These are phyloP conservation scores for Mytilinidion resinicola DNA, from an alignment of 495 filamentous ascomycete genomes.

Conservation along the genomic window DNA sequence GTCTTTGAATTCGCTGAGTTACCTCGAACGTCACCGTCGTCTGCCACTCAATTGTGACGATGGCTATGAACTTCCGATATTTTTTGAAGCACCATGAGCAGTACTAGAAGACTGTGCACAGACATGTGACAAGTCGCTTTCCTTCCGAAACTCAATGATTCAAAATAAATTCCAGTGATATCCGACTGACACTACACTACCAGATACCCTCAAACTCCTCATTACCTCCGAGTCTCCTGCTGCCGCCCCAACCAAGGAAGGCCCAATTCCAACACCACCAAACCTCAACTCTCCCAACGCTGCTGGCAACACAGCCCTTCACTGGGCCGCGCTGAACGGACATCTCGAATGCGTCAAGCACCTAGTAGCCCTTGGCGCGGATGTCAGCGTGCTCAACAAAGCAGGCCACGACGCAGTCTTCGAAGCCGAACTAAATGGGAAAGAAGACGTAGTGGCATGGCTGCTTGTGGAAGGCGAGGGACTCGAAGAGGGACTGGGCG, in stretches of 20 bases:
- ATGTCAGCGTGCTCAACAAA: slow-evolving; percentile 65
- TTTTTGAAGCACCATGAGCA: neutral
- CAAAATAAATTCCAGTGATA: no score
- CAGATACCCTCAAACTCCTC: neutral
- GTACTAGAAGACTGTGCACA: no score
- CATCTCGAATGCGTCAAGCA: slow-evolving; percentile 73
- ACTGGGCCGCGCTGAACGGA: slow-evolving; percentile 88
- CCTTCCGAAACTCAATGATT: no score
- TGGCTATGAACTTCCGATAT: no score
- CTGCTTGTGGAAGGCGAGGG: slow-evolving; percentile 50
- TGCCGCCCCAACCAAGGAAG: slow-evolving; percentile 20
- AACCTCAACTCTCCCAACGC: slow-evolving; percentile 62
- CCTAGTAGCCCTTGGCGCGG: slow-evolving; percentile 66
- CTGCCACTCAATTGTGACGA: no score
- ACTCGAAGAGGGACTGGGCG: slow-evolving; percentile 44
- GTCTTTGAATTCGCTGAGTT: no score
- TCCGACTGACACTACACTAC: neutral
- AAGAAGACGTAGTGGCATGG: slow-evolving; percentile 60
- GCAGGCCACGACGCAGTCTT: slow-evolving; percentile 82
- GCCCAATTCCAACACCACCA: slow-evolving; percentile 29
- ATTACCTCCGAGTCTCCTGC: slow-evolving; percentile 29
- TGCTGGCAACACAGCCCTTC: slow-evolving; percentile 80
- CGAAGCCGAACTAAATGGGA: slow-evolving; percentile 69
- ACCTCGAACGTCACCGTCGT: no score
- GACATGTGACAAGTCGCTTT: no score